A percentile compares a stretch with the other conserved stretches of the same genome.
phyloP scores from a whole-genome alignment of 2,329 filamentous ascomycete genomes.

The Diaporthe longicolla region DNA sequence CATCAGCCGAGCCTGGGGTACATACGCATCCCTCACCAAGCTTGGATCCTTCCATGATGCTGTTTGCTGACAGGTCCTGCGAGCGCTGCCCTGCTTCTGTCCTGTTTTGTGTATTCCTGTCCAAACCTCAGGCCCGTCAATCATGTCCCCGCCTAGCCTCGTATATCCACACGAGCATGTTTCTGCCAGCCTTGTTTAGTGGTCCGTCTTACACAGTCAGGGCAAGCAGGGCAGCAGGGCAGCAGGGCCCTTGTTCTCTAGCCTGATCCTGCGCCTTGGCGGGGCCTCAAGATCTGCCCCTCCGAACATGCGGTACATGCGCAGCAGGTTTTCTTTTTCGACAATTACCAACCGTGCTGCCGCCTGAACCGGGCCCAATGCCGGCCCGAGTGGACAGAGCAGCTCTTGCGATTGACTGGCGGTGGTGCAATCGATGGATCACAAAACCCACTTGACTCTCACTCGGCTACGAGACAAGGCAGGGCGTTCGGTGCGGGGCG shows the following conservation, averaged over 20 bases:
- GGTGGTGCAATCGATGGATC: slow-evolving; percentile 29
- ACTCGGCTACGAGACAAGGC: slow-evolving; percentile 35
- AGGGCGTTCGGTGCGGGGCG: slow-evolving; percentile 27
- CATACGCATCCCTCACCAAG: slow-evolving; percentile 15
- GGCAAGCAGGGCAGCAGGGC: no score
- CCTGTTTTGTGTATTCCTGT: not conserved
- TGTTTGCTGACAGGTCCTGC: slow-evolving; percentile 2
- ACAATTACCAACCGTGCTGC: slow-evolving; percentile 3
- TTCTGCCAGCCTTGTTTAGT: slow-evolving; percentile 31
- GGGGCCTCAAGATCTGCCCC: slow-evolving; percentile 24
- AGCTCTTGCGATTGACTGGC: slow-evolving; percentile 21
- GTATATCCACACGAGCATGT: slow-evolving; percentile 33
- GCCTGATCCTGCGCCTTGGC: slow-evolving; percentile 23
- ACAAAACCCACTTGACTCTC: not conserved
- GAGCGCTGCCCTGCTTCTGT: not conserved
- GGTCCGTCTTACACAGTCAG: not conserved
- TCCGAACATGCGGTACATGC: not conserved
- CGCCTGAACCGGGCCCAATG: slow-evolving; percentile 27
- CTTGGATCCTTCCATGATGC: slow-evolving; percentile 30
- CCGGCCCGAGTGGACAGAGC: slow-evolving; percentile 13
- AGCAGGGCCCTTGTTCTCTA: slow-evolving; percentile 16
- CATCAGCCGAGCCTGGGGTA: slow-evolving; percentile 33
- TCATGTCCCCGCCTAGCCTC: slow-evolving; percentile 5
- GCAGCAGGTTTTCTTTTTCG: slow-evolving; percentile 1
- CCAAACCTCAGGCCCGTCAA: not conserved